Conservation (phyloP, 768 basidiomycete species). For the Boletus vermiculosoides region DNA sequence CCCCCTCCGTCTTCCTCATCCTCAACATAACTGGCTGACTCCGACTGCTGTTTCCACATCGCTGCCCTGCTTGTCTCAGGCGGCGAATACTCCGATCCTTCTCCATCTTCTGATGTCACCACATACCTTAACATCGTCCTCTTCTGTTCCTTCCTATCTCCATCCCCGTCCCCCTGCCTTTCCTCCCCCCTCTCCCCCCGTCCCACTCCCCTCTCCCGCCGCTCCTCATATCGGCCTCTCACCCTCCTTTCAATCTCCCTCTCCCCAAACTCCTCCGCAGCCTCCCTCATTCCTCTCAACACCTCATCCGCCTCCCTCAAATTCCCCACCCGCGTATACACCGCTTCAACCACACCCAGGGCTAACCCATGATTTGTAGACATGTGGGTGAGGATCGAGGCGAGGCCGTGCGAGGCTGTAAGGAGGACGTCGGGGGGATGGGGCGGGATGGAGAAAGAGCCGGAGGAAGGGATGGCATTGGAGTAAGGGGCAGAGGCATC, state of each 20-base stretch:
- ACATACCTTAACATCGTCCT: constrained; percentile 10
- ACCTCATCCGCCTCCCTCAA: constrained; percentile 40
- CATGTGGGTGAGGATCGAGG: constrained; percentile 38
- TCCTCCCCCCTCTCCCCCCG: not conserved
- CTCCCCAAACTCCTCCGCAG: constrained; percentile 32
- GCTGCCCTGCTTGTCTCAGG: constrained; percentile 30
- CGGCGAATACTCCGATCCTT: constrained; percentile 25
- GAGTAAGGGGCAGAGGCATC: not conserved
- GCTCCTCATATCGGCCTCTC: not conserved
- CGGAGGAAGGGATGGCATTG: not conserved
- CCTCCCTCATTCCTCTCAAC: constrained; percentile 38
- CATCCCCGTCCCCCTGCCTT: too few species aligned
- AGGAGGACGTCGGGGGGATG: constrained; percentile 20
- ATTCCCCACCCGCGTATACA: constrained; percentile 36
- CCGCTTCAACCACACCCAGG: constrained; percentile 39
- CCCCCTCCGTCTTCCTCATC: not conserved
- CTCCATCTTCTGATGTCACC: constrained; percentile 12
- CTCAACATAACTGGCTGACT: not conserved
- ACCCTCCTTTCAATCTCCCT: constrained; percentile 9
- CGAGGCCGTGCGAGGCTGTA: constrained; percentile 28
- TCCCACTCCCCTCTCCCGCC: too few species aligned
- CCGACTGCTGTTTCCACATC: constrained; percentile 22
- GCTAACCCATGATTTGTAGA: constrained; percentile 45
- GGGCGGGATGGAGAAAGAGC: not conserved
- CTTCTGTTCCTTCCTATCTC: not conserved